These are phyloP conservation scores for Colletotrichum agaves DNA, from an alignment of 2,329 filamentous ascomycete species.

Conservation along the genomic window DNA sequence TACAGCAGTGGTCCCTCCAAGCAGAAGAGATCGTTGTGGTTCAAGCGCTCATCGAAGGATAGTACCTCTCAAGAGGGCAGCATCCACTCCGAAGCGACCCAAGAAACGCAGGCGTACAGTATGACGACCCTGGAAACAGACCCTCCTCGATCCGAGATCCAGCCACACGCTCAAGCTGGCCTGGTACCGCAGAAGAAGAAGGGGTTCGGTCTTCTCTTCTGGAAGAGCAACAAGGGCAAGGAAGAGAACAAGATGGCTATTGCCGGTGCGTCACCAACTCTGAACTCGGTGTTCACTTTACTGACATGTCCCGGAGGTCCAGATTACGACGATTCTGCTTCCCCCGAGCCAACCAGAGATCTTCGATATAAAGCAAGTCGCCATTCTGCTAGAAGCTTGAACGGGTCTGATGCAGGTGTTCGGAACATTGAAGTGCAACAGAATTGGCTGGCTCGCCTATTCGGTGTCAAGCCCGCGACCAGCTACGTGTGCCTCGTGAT, in stretches of 20 bases:
- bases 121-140: slow-evolving; percentile 35
- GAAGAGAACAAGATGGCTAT: slow-evolving; percentile 56
- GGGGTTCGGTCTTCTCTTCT: slow-evolving; percentile 65
- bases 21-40: slow-evolving; percentile 64
- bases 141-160: slow-evolving; percentile 31
- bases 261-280: slow-evolving; percentile 49
- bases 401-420: slow-evolving; percentile 50
- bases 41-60: slow-evolving; percentile 59
- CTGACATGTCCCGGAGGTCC: slow-evolving; percentile 43
- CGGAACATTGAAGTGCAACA: slow-evolving; percentile 75
- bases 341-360: slow-evolving; percentile 40
- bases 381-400: slow-evolving; percentile 43
- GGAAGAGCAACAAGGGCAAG: slow-evolving; percentile 61
- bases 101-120: slow-evolving; percentile 34
- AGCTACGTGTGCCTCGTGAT: slow-evolving; percentile 80
- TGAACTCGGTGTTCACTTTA: background rate
- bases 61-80: slow-evolving; percentile 39
- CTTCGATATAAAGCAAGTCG: slow-evolving; percentile 38
- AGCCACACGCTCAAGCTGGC: background rate
- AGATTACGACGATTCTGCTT: slow-evolving; percentile 46
- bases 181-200: slow-evolving; percentile 52
- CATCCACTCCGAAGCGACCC: slow-evolving; percentile 23
- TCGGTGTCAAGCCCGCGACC: slow-evolving; percentile 86
- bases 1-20: slow-evolving; percentile 40
- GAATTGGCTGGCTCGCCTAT: slow-evolving; percentile 89